Evolutionary conservation across 768 basidiomycete genomes (phyloP).

Genomic region (Trametes coccinea): DNA sequence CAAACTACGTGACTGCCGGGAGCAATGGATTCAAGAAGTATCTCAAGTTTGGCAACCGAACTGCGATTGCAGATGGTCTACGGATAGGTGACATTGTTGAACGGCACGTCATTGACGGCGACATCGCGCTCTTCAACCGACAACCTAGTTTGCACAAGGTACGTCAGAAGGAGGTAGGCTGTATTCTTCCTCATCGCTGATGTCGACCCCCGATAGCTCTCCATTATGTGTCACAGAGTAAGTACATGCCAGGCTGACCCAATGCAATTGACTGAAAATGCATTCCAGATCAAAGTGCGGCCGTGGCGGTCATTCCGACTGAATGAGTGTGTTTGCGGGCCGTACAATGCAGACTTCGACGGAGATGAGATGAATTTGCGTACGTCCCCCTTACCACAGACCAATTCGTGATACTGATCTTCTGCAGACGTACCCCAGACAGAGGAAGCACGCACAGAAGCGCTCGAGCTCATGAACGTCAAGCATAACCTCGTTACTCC

Average conservation of each 20-base stretch:
- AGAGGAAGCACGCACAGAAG: constrained; percentile 96
- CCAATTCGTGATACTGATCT: not conserved
- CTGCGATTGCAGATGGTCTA: constrained; percentile 77
- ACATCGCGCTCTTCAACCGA: constrained; percentile 96
- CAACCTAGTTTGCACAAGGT: constrained; percentile 98
- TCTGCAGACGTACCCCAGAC: constrained; percentile 92
- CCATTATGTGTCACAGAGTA: constrained; percentile 98
- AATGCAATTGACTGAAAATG: not conserved
- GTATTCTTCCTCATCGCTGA: constrained; percentile 5
- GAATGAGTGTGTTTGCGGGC: constrained; percentile 99
- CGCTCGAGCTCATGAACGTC: constrained; percentile 94
- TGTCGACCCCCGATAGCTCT: constrained; percentile 53
- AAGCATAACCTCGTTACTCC: constrained; percentile 98
- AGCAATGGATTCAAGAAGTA: constrained; percentile 84
- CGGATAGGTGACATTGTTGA: constrained; percentile 92
- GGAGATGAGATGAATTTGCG: constrained; percentile 99
- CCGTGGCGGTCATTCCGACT: constrained; percentile 97
- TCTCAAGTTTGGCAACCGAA: constrained; percentile 82
- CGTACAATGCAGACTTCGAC: constrained; percentile 99
- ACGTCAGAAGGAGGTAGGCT: constrained; percentile 5
- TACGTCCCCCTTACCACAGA: constrained; percentile 42
- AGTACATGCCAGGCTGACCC: constrained; percentile 23
- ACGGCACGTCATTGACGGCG: constrained; percentile 91
- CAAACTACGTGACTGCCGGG: constrained; percentile 87
- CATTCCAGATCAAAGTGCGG: constrained; percentile 75